Percentiles rank a stretch among this genome's conserved stretches.
Evolutionary conservation across 208 protist species (phyloP).

Genomic region (Leishmania lainsoni): DNA sequence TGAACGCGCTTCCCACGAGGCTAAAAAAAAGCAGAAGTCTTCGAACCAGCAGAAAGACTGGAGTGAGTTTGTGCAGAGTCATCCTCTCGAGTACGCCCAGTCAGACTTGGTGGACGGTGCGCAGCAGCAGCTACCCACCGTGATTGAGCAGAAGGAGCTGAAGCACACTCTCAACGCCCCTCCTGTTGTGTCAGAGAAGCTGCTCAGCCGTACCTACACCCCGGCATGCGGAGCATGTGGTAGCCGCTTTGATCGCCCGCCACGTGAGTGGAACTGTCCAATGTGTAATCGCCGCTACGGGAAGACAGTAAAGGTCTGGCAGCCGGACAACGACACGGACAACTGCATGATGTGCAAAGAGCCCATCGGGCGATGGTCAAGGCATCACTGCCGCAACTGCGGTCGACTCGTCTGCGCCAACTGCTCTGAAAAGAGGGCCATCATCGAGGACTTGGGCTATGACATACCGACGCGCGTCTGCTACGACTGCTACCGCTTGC

Average conservation of each 20-base stretch:
- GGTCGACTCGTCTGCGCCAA: constrained; percentile 73
- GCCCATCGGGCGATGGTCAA: constrained; percentile 72
- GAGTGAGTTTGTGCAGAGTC: constrained; percentile 73
- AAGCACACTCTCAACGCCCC: constrained; percentile 62
- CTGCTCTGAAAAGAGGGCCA: constrained; percentile 58
- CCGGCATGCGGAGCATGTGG: constrained; percentile 71
- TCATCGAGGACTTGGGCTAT: constrained; percentile 73
- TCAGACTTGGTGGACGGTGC: neutral
- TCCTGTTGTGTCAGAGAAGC: constrained; percentile 39
- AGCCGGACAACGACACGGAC: constrained; percentile 64
- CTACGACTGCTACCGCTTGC: constrained; percentile 63
- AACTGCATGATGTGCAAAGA: constrained; percentile 70
- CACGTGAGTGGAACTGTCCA: constrained; percentile 78
- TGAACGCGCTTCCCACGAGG: constrained; percentile 25
- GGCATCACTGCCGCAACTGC: constrained; percentile 88
- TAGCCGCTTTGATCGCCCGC: constrained; percentile 55
- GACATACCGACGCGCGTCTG: constrained; percentile 73
- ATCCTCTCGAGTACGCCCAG: constrained; percentile 69
- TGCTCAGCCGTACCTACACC: constrained; percentile 73
- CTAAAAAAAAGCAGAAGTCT: constrained; percentile 36
- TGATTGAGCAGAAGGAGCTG: constrained; percentile 70
- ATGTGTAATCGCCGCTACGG: constrained; percentile 42
- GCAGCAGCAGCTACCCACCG: constrained; percentile 4
- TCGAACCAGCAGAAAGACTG: constrained; percentile 70
- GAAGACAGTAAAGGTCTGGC: constrained; percentile 74